A percentile compares a stretch with the other conserved stretches of the same genome.
Conservation (phyloP, 257 asterid genomes). For the Gardenia jasminoides region DNA sequence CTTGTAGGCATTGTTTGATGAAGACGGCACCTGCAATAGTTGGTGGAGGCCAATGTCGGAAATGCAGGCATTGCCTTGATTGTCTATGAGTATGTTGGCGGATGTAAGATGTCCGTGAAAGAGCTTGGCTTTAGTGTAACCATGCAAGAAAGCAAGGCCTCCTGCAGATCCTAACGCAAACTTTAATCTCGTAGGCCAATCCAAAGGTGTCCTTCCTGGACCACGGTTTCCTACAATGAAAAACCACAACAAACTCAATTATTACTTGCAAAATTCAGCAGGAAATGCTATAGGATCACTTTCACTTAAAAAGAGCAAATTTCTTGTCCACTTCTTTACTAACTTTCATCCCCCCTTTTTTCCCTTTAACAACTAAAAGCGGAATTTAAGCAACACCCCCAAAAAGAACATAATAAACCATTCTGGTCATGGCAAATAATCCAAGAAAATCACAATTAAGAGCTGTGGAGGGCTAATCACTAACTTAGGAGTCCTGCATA, state of each 20-base stretch:
- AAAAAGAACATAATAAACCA: too few species aligned
- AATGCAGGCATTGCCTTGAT: constrained; percentile 33
- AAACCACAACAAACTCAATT: not conserved
- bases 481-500: too few species aligned
- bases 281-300: not conserved
- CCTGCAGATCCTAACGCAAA: constrained; percentile 38
- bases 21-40: constrained; percentile 18
- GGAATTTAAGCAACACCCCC: too few species aligned
- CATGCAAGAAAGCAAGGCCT: constrained; percentile 34
- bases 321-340: not conserved
- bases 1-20: constrained; percentile 26
- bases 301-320: too few species aligned
- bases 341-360: too few species aligned
- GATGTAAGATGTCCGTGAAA: constrained; percentile 39
- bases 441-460: too few species aligned
- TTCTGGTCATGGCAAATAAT: too few species aligned
- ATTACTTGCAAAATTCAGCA: not conserved
- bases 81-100: constrained; percentile 34
- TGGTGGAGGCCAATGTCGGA: constrained; percentile 31
- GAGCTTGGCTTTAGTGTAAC: constrained; percentile 31
- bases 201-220: constrained; percentile 46
- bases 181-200: constrained; percentile 38
- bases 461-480: too few species aligned
- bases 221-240: constrained; percentile 36
- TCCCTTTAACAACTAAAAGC: too few species aligned